Evolutionary conservation across 2,329 filamentous ascomycete species (phyloP).

Genomic region (Ophiostoma tasmaniense): DNA sequence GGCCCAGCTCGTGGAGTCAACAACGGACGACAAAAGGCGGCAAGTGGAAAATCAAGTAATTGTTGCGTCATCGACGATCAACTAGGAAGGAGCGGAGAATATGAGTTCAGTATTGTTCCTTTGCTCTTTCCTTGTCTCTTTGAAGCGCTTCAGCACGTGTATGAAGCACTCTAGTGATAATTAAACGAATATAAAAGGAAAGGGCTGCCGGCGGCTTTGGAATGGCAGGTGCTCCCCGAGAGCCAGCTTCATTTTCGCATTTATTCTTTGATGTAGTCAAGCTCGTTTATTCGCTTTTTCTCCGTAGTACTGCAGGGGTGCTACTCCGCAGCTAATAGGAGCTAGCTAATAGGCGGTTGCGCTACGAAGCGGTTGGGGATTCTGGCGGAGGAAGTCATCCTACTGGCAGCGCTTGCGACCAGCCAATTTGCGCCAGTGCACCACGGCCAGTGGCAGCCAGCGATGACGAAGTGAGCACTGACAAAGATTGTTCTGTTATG

Average conservation of each 20-base stretch:
- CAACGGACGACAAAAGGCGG: neutral
- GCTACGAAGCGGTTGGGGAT: neutral
- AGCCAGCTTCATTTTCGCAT: neutral
- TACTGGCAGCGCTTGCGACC: neutral
- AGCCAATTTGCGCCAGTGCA: neutral
- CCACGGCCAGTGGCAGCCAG: no score
- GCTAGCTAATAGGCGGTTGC: neutral
- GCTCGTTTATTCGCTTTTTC: neutral
- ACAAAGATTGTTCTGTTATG: no score
- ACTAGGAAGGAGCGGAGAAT: neutral
- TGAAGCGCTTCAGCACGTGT: no score
- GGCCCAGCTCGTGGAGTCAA: neutral
- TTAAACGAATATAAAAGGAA: no score
- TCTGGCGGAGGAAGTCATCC: neutral
- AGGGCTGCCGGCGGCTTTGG: neutral
- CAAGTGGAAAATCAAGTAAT: neutral
- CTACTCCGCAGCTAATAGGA: neutral
- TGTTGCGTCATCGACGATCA: neutral
- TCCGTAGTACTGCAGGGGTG: neutral
- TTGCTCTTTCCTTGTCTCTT: no score
- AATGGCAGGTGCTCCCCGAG: no score
- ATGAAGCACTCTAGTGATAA: no score
- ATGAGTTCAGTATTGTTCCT: neutral
- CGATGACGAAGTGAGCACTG: neutral
- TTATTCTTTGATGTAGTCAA: neutral